phyloP scores from a whole-genome alignment of 1,284 basidiomycete species.

The Athelia sp. region DNA sequence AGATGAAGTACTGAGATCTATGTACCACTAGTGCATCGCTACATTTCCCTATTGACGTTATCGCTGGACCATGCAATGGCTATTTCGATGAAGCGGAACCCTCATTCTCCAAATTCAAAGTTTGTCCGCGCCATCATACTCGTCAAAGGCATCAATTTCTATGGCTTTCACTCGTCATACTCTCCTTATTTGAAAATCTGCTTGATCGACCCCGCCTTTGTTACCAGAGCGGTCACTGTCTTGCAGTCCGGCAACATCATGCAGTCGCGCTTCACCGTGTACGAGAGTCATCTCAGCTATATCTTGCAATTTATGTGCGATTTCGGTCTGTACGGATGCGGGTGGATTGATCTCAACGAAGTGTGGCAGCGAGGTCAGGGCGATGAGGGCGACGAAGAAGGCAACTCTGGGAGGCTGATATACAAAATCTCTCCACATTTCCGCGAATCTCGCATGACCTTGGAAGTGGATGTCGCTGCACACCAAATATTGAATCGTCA shows the following conservation, averaged over 20 bases:
- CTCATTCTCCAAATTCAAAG: conserved; percentile 46
- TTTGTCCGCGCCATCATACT: conserved; percentile 73
- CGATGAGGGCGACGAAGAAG: too few relatives aligned
- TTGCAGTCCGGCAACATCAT: conserved; percentile 80
- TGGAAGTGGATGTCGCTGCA: conserved; percentile 84
- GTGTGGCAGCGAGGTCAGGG: conserved; percentile 50
- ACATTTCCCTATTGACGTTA: conserved; percentile 59
- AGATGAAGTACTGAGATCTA: conserved; percentile 22
- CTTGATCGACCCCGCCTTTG: conserved; percentile 66
- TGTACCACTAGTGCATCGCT: conserved; percentile 61
- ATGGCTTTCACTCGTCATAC: conserved; percentile 88
- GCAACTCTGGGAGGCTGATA: conserved; percentile 11
- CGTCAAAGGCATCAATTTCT: conserved; percentile 94
- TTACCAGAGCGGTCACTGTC: conserved; percentile 69
- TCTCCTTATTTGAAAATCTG: conserved; percentile 89
- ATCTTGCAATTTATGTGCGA: conserved; percentile 93
- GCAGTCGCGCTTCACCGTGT: conserved; percentile 71
- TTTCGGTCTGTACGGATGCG: conserved; percentile 94
- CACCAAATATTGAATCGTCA: conserved; percentile 85
- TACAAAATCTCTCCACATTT: conserved; percentile 49
- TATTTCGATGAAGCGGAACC: conserved; percentile 64
- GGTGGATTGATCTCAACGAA: conserved; percentile 71
- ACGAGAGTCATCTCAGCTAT: conserved; percentile 89
- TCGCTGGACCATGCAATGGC: conserved; percentile 80
- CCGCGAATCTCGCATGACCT: conserved; percentile 65